Evolutionary conservation across 495 filamentous ascomycete species (phyloP).

Genomic region (Penicillium paradoxum): DNA sequence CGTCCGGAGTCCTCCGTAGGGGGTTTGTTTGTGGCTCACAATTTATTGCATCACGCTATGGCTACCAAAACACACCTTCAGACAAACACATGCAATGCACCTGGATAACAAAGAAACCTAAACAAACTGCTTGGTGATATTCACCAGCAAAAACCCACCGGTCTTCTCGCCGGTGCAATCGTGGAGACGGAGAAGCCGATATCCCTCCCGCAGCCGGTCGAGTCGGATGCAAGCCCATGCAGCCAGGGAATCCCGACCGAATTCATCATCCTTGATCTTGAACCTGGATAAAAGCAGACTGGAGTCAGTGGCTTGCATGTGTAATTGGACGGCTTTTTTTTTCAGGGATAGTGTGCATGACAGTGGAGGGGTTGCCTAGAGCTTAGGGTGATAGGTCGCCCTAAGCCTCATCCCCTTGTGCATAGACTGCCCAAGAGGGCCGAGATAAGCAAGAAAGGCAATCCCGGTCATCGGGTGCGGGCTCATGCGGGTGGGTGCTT

Average conservation of each 20-base stretch:
- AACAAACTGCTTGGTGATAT: conserved; percentile 53
- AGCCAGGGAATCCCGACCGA: conserved; percentile 68
- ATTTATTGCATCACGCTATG: too few species aligned
- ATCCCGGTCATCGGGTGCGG: not conserved
- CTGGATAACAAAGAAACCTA: conserved; percentile 4
- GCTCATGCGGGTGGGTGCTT: not conserved
- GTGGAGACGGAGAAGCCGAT: conserved; percentile 68
- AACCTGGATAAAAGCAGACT: conserved; percentile 50
- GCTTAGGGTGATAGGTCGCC: conserved; percentile 3
- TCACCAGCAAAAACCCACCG: conserved; percentile 63
- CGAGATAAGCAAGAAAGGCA: conserved; percentile 1
- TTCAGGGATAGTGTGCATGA: not conserved
- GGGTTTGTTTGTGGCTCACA: too few species aligned
- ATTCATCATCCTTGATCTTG: conserved; percentile 77
- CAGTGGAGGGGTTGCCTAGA: not conserved
- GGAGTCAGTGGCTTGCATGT: conserved; percentile 6
- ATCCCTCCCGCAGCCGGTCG: conserved; percentile 69
- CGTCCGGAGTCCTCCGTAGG: too few species aligned
- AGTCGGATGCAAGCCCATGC: conserved; percentile 87
- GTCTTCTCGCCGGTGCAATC: conserved; percentile 58
- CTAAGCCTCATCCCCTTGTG: too few species aligned
- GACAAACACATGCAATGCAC: not conserved
- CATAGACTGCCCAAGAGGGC: not conserved
- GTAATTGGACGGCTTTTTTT: not conserved
- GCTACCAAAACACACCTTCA: too few species aligned